Conservation (phyloP, 768 basidiomycete species). For the Tephrocybe sp. region DNA sequence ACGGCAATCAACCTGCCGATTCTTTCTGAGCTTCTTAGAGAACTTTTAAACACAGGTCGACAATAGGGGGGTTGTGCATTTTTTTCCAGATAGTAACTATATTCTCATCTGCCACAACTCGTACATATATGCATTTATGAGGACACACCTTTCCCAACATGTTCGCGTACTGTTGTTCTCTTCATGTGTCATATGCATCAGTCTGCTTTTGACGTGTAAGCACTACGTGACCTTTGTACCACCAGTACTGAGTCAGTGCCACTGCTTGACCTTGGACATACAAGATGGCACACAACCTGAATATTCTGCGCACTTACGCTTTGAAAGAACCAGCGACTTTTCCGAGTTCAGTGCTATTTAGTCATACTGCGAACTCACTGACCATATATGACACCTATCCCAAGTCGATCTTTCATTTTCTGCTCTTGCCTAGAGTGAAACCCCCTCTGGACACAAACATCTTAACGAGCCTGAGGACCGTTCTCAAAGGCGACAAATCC, state of each 20-base stretch:
- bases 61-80: neutral
- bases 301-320: slow-evolving; percentile 64
- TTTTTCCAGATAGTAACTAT: too few relatives aligned
- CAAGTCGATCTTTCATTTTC: slow-evolving; percentile 86
- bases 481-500: slow-evolving; percentile 55
- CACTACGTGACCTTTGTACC: too few relatives aligned
- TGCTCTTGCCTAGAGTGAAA: slow-evolving; percentile 71
- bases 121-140: too few relatives aligned
- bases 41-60: slow-evolving; percentile 51
- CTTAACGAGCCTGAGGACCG: slow-evolving; percentile 53
- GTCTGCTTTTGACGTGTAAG: too few relatives aligned
- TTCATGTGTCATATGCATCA: too few relatives aligned
- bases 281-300: slow-evolving; percentile 43
- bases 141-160: too few relatives aligned
- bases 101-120: too few relatives aligned
- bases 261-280: too few relatives aligned
- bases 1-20: slow-evolving; percentile 41
- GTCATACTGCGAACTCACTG: slow-evolving; percentile 51
- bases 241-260: too few relatives aligned
- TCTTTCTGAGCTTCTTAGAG: slow-evolving; percentile 63
- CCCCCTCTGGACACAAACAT: slow-evolving; percentile 30
- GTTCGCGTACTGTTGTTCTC: too few relatives aligned
- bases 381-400: slow-evolving; percentile 77
- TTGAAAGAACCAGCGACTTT: slow-evolving; percentile 47
- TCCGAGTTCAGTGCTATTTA: slow-evolving; percentile 62